These are phyloP conservation scores for Pleodorina starrii DNA, from an alignment of 139 green algal species.

Conservation along the genomic window DNA sequence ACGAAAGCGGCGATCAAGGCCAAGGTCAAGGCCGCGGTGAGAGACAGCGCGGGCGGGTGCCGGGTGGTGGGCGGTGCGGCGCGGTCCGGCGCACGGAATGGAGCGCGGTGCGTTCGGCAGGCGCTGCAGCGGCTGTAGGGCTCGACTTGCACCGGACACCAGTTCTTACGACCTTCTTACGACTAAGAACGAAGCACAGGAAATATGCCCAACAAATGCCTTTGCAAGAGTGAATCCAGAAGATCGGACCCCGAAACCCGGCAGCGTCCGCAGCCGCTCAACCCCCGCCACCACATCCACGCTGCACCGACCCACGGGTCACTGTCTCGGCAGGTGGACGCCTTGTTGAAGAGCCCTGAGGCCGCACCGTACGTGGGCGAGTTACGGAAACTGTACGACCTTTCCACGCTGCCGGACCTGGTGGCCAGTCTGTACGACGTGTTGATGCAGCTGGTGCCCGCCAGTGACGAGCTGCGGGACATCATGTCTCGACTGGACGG, in stretches of 20 bases:
- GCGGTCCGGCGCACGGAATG: not conserved
- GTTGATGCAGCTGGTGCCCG: not conserved
- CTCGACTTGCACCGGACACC: too few relatives aligned
- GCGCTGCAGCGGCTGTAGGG: too few relatives aligned
- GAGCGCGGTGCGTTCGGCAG: too few relatives aligned
- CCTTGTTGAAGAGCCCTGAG: not conserved
- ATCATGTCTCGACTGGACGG: slow-evolving; percentile 21
- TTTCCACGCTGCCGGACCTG: not conserved
- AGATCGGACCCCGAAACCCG: too few relatives aligned
- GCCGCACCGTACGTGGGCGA: not conserved
- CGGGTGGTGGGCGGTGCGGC: too few relatives aligned
- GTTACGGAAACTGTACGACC: slow-evolving; percentile 19
- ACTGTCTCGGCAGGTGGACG: not conserved
- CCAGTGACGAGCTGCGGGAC: not conserved
- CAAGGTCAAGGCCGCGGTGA: not conserved
- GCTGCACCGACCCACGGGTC: too few relatives aligned
- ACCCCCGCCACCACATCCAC: too few relatives aligned
- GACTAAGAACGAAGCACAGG: too few relatives aligned
- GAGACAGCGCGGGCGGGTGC: not conserved
- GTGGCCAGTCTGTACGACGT: not conserved
- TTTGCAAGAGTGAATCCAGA: too few relatives aligned
- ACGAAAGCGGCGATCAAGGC: not conserved
- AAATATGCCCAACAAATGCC: too few relatives aligned
- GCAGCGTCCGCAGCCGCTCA: too few relatives aligned
- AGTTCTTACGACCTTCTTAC: too few relatives aligned